Conservation (phyloP, 164 flowering plant genomes). For the Kalanchoe fedtschenkoi region DNA sequence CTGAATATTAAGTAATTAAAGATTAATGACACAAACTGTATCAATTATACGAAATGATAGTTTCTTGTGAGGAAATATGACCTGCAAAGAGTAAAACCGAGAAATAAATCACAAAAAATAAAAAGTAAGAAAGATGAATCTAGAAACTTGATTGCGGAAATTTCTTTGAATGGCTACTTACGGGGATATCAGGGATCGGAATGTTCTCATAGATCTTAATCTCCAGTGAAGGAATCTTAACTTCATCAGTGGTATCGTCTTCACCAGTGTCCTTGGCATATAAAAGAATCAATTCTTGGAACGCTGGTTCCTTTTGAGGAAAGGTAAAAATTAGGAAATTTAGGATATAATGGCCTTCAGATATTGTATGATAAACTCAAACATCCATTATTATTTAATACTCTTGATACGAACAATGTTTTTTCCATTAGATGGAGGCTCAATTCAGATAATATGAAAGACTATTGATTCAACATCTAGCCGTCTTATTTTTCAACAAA, state of each 20-base stretch:
- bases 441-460: neutral
- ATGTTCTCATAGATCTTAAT: slow-evolving; percentile 82
- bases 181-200: slow-evolving; percentile 92
- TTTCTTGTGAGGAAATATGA: slow-evolving; percentile 92
- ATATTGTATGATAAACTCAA: neutral
- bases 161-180: slow-evolving; percentile 14
- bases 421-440: neutral
- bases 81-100: slow-evolving; percentile 37
- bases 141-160: neutral
- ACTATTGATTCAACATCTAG: neutral
- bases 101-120: neutral
- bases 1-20: neutral
- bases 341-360: neutral
- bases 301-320: slow-evolving; percentile 72
- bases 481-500: neutral
- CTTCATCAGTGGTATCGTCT: slow-evolving; percentile 15
- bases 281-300: slow-evolving; percentile 77
- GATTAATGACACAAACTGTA: slow-evolving; percentile 36
- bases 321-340: neutral
- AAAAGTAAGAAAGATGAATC: neutral
- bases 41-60: slow-evolving; percentile 90
- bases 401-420: neutral
- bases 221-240: slow-evolving; percentile 49
- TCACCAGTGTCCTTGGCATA: slow-evolving; percentile 45
- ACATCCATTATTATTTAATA: neutral